Percentiles rank a stretch among this genome's conserved stretches.
Evolutionary conservation across 192 early-diverging fungal species (phyloP).

Genomic region (Rhizophagus sp.): DNA sequence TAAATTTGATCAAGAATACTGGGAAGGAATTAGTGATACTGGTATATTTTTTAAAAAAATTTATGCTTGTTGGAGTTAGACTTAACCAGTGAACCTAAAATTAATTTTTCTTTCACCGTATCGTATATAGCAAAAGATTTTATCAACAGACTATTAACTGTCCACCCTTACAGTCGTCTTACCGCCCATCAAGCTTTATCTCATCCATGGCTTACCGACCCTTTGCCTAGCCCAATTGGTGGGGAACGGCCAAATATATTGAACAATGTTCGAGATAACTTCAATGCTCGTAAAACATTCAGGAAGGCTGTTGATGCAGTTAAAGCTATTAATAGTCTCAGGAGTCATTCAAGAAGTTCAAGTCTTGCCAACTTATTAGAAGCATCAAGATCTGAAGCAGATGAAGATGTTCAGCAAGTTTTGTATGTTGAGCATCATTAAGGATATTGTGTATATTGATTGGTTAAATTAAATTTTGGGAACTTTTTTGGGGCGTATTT

Average conservation of each 20-base stretch:
- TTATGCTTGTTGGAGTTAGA: not conserved
- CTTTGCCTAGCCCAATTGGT: slow-evolving; percentile 19
- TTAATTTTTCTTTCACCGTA: not conserved
- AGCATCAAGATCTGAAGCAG: not conserved
- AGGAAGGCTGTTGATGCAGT: slow-evolving; percentile 60
- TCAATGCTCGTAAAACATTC: slow-evolving; percentile 68
- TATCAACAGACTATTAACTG: slow-evolving; percentile 58
- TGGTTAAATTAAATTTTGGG: too few species aligned
- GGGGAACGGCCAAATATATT: slow-evolving; percentile 43
- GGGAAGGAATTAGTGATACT: slow-evolving; percentile 56
- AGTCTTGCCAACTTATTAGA: slow-evolving; percentile 5
- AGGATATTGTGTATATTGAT: too few species aligned
- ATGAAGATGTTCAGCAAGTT: slow-evolving; percentile 23
- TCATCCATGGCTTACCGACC: slow-evolving; percentile 68
- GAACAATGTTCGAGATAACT: slow-evolving; percentile 61
- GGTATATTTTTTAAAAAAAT: slow-evolving; percentile 33
- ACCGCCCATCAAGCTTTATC: slow-evolving; percentile 66
- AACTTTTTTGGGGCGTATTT: not conserved
- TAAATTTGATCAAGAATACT: slow-evolving; percentile 65
- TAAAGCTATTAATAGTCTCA: slow-evolving; percentile 36
- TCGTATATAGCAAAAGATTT: slow-evolving; percentile 60
- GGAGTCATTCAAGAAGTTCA: not conserved
- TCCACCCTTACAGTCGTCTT: slow-evolving; percentile 59
- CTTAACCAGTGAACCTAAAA: not conserved
- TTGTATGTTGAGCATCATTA: not conserved